Conservation (phyloP, 495 filamentous ascomycete species). For the Lophiostoma macrostomum region DNA sequence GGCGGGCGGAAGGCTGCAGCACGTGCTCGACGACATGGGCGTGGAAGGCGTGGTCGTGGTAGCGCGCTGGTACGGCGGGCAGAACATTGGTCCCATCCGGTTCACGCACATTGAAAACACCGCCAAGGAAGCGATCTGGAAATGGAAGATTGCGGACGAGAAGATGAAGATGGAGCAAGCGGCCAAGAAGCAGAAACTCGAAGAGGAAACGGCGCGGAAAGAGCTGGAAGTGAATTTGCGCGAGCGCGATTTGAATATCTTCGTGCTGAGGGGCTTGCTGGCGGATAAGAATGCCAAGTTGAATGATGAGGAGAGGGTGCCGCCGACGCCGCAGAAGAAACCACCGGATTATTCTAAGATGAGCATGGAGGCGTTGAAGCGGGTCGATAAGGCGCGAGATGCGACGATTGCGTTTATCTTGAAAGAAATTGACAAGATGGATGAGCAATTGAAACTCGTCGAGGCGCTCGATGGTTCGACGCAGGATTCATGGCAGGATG, state of each 20-base stretch:
- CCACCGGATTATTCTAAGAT: slow-evolving; percentile 39
- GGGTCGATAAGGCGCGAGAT: slow-evolving; percentile 46
- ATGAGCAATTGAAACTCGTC: slow-evolving; percentile 25
- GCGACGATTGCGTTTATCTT: slow-evolving; percentile 45
- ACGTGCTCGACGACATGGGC: slow-evolving; percentile 39
- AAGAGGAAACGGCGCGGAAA: slow-evolving; percentile 33
- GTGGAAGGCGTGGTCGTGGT: slow-evolving; percentile 45
- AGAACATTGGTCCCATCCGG: slow-evolving; percentile 45
- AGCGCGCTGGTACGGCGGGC: slow-evolving; percentile 49
- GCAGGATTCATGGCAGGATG: slow-evolving; percentile 8
- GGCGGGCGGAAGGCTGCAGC: slow-evolving; percentile 41
- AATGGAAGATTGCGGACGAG: slow-evolving; percentile 30
- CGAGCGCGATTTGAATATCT: slow-evolving; percentile 44
- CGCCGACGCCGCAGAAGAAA: slow-evolving; percentile 31
- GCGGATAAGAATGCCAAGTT: slow-evolving; percentile 36
- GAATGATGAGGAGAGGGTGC: slow-evolving; percentile 4
- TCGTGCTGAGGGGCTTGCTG: slow-evolving; percentile 40
- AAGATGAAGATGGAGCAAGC: slow-evolving; percentile 18
- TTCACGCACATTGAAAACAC: slow-evolving; percentile 46
- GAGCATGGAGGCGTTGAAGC: slow-evolving; percentile 36
- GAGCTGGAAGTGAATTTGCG: slow-evolving; percentile 35
- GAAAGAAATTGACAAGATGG: slow-evolving; percentile 44
- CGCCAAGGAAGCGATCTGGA: slow-evolving; percentile 41
- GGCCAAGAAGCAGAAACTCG: slow-evolving; percentile 35
- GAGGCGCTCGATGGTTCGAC: slow-evolving; percentile 12